Base-by-base conservation (phyloP, 129 eudicot genomes). In the Tanacetum coccineum region DNA sequence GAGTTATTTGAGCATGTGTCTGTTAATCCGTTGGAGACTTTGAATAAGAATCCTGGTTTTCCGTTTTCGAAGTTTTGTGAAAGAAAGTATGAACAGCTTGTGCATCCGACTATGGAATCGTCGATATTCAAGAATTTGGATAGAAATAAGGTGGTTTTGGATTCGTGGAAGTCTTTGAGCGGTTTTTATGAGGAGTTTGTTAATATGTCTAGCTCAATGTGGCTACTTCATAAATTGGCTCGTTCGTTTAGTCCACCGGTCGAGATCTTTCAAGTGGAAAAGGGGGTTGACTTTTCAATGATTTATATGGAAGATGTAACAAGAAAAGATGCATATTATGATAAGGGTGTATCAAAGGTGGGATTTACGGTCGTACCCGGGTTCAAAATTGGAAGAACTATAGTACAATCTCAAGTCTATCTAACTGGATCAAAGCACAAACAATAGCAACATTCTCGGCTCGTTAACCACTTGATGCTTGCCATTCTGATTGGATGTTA, bases 301-400 rank as follows among this genome's bases (percentile, higher is more conserved):
- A 91, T 93, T 45, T 93, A 89, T 78, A 93, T 88, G 99, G 99
- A 93, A 76, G 90, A 93, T 73, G 87, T 87, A 60, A 79, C 81
- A 14, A 75, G 81, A 72, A 89, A 75, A 76, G 73, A 69, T 44
- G 64, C 42, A 52, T 20, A 63, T 22, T 74, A 71, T 2, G 76
- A 83, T 8, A 86, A 81, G 70, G 76, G 70, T 48, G 66, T 81
- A 62, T 87, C 88, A 0, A 81, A 83, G 60, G 99, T 89, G 22
- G 99, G 89, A 3, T 93, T 93, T 69, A 89, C 99, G 0, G 96
- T 89, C 32, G 73, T 89, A 10, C 99, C 99, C 0, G 99, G 99
- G 59, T 93, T 93, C 76, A 89, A 75, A 79, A 83, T 93, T 50
- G 86, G 92, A 66, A 81, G 52, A 71, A 89, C 99, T 10, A 45